Evolutionary conservation across 192 early-diverging fungal species (phyloP).

Genomic region (Phlyctochytrium arcticum): DNA sequence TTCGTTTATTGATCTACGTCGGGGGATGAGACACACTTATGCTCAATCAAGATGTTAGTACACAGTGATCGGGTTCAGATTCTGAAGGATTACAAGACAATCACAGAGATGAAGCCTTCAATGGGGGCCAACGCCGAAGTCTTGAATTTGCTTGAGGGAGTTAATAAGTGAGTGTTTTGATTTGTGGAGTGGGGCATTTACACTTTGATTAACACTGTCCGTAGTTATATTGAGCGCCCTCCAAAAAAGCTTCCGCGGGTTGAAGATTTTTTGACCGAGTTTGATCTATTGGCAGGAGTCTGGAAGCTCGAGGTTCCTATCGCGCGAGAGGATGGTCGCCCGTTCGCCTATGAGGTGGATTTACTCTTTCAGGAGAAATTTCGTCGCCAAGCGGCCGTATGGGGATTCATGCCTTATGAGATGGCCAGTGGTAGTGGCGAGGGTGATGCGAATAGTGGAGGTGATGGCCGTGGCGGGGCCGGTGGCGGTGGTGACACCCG

Average conservation of each 20-base stretch:
- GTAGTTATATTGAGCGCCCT: slow-evolving; percentile 43
- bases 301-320: slow-evolving; percentile 44
- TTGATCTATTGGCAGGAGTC: slow-evolving; percentile 42
- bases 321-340: slow-evolving; percentile 52
- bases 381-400: slow-evolving; percentile 30
- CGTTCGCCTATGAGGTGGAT: slow-evolving; percentile 53
- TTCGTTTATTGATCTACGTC: not conserved
- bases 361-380: slow-evolving; percentile 35
- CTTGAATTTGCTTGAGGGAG: slow-evolving; percentile 36
- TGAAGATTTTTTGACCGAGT: slow-evolving; percentile 54
- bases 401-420: slow-evolving; percentile 41
- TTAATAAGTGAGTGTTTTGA: slow-evolving; percentile 35
- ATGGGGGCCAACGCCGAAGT: slow-evolving; percentile 23
- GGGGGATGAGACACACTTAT: slow-evolving; percentile 7
- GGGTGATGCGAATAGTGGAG: not conserved
- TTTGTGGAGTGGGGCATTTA: not conserved
- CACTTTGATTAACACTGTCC: not conserved
- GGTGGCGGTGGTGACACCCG: not conserved
- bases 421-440: not conserved
- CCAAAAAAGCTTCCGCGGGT: slow-evolving; percentile 41
- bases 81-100: slow-evolving; percentile 41
- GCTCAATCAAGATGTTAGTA: slow-evolving; percentile 27
- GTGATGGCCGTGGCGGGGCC: not conserved
- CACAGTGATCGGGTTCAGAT: slow-evolving; percentile 39
- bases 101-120: slow-evolving; percentile 33